Conservation (phyloP, 1,284 basidiomycete genomes). For the Athelia psychrophila region DNA sequence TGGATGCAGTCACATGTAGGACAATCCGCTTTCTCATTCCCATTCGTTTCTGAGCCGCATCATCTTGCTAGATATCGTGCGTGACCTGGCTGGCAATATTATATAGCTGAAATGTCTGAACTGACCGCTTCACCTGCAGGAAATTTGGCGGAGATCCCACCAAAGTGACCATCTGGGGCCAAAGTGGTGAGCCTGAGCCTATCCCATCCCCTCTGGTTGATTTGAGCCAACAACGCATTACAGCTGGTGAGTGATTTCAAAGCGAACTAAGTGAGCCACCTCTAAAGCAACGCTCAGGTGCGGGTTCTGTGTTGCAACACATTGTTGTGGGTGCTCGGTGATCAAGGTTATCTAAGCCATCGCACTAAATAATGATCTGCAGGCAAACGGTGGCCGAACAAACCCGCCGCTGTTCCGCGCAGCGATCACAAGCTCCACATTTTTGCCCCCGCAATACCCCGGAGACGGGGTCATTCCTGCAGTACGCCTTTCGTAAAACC, state of each 20-base stretch:
- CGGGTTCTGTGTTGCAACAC: slow-evolving; percentile 28
- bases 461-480: slow-evolving; percentile 14
- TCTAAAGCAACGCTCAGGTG: slow-evolving; percentile 20
- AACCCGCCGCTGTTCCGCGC: slow-evolving; percentile 15
- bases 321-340: slow-evolving; percentile 16
- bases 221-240: too few species aligned
- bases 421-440: slow-evolving; percentile 23
- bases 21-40: not conserved
- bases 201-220: too few species aligned
- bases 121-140: not conserved
- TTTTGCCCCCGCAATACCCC: slow-evolving; percentile 22
- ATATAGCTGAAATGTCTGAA: not conserved
- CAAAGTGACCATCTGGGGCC: slow-evolving; percentile 3
- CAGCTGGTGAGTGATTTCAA: not conserved
- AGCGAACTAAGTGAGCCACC: not conserved
- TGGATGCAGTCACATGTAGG: slow-evolving; percentile 29
- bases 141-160: slow-evolving; percentile 2
- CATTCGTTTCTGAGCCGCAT: too few species aligned
- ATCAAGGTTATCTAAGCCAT: too few species aligned
- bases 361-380: too few species aligned
- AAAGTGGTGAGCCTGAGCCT: not conserved
- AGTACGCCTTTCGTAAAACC: not conserved
- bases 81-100: not conserved
- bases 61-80: not conserved
- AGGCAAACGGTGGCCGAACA: slow-evolving; percentile 19